Percentiles rank a stretch among this genome's conserved stretches.
phyloP scores from a whole-genome alignment of 2,329 filamentous ascomycete species.

The Cladobotryum mycophilum region DNA sequence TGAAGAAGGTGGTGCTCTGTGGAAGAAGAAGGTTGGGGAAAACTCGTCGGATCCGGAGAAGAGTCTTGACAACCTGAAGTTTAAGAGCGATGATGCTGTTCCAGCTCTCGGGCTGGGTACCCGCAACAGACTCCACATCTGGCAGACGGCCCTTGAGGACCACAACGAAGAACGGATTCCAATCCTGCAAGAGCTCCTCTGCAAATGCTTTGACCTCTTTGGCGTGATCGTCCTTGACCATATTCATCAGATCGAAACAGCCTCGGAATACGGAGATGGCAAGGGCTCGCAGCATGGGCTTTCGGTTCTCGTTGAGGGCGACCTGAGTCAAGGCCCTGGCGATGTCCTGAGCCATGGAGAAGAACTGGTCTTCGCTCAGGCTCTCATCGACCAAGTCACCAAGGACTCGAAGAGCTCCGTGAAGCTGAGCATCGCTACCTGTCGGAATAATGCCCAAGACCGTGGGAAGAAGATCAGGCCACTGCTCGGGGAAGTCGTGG shows the following conservation, averaged over 20 bases:
- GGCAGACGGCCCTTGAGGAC: constrained; percentile 72
- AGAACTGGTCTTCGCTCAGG: constrained; percentile 92
- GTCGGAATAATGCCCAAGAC: constrained; percentile 71
- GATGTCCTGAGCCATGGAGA: constrained; percentile 78
- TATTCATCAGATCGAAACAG: constrained; percentile 92
- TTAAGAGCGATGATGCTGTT: constrained; percentile 81
- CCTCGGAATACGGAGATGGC: constrained; percentile 85
- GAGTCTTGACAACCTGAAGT: constrained; percentile 85
- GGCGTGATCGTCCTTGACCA: constrained; percentile 91
- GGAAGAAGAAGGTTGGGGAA: constrained; percentile 78
- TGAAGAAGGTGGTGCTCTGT: constrained; percentile 77
- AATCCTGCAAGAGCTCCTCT: constrained; percentile 73
- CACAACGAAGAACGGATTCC: constrained; percentile 84
- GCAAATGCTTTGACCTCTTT: constrained; percentile 82
- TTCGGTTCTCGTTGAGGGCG: constrained; percentile 67
- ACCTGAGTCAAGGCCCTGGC: constrained; percentile 79
- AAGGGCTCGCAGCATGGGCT: constrained; percentile 70
- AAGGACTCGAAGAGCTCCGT: constrained; percentile 84
- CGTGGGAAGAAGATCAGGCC: constrained; percentile 80
- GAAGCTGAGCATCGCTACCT: constrained; percentile 72
- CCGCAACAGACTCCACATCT: constrained; percentile 44
- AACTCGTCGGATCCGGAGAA: constrained; percentile 80
- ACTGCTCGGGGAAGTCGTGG: constrained; percentile 88
- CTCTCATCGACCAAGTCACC: constrained; percentile 88
- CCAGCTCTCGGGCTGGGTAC: constrained; percentile 60